Evolutionary conservation across 805 yeast species (phyloP), one percentile per base, ranked within the genome.

Genomic region (Ascoidea rubescens): DNA sequence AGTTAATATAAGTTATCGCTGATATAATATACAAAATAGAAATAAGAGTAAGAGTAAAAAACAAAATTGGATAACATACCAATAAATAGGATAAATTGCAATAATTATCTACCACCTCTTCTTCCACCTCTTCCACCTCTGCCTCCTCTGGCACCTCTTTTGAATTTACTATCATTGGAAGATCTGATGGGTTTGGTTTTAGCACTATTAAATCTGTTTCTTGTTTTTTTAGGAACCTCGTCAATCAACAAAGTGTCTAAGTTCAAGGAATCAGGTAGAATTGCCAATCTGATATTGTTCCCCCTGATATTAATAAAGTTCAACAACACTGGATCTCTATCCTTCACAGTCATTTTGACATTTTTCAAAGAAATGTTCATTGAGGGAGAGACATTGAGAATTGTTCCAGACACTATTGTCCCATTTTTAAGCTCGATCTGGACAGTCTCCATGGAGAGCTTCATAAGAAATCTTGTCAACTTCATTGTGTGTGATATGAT

Each of bases 401-500:
- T 71, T 45, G 85, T 81, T 0, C 95, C 95, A 48, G 81, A 72
- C 12, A 86, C 75, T 30, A 82, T 70, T 21, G 84, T 83, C 16
- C 93, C 95, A 64, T 85, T 84, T 64, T 85, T 86, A 58, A 86
- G 71, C 62, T 85, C 95, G 28, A 85, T 83, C 52, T 86, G 87
- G 6, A 86, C 86, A 47, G 85, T 77, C 67, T 84, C 91, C 51
- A 79, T 77, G 37, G 80, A 77, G 61, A 87, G 69, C 62, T 85
- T 85, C 89, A 84, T 84, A 54, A 85, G 69, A 64, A 86, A 85
- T 55, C 75, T 69, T 6, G 58, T 55, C 21, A 55, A 44, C 32
- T 55, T 55, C 58, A 55, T 55, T 14, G 46, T 51, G 28, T 21
- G 28, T 3, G 3, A 21, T 21, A 21, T 21, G 28, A 3, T 21